phyloP scores from a whole-genome alignment of 176 grass and related monocot genomes.

The Zoysia pacifica region DNA sequence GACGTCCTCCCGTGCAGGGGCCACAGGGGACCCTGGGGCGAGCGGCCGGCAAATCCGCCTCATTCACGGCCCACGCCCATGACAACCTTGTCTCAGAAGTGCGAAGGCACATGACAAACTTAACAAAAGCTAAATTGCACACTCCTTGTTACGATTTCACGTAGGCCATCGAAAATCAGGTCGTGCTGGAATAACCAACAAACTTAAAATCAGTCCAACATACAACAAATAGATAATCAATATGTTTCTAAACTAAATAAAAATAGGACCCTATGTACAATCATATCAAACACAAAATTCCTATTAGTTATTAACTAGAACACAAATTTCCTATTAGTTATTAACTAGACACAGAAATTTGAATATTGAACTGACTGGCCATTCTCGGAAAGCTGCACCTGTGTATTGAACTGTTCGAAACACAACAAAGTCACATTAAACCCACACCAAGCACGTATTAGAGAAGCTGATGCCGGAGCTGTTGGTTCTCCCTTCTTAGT shows the following conservation, averaged over 20 bases:
- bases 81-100: too few relatives aligned
- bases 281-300: slow-evolving; percentile 23
- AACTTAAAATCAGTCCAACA: slow-evolving; percentile 12
- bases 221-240: slow-evolving; percentile 18
- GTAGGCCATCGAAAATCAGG: slow-evolving; percentile 26
- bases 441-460: slow-evolving; percentile 9
- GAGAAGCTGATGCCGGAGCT: slow-evolving; percentile 69
- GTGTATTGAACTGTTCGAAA: neutral
- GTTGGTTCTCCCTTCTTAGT: slow-evolving; percentile 88
- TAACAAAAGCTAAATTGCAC: slow-evolving; percentile 9
- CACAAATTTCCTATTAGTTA: slow-evolving; percentile 29
- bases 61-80: too few relatives aligned
- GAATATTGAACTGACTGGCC: neutral
- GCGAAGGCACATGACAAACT: neutral
- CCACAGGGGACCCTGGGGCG: too few relatives aligned
- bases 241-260: slow-evolving; percentile 34
- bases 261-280: slow-evolving; percentile 44
- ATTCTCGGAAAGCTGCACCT: neutral
- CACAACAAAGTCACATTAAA: neutral
- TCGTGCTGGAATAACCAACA: neutral
- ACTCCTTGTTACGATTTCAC: slow-evolving; percentile 16
- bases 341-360: slow-evolving; percentile 14
- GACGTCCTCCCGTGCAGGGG: too few relatives aligned
- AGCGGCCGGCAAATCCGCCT: too few relatives aligned
- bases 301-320: slow-evolving; percentile 21